phyloP scores from a whole-genome alignment of 305 asterid genomes.

The Euphrasia arctica region DNA sequence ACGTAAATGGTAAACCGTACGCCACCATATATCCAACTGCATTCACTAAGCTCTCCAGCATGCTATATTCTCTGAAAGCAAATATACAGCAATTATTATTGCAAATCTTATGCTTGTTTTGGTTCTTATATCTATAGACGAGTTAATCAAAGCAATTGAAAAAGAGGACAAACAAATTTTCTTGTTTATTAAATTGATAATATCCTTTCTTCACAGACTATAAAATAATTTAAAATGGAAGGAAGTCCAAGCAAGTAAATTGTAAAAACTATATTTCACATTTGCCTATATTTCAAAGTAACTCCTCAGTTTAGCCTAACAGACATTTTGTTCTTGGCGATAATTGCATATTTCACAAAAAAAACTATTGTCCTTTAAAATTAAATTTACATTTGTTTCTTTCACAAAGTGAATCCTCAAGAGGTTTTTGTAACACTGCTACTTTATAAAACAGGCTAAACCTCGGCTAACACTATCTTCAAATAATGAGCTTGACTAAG shows the following conservation, averaged over 20 bases:
- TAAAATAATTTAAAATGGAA: too few species aligned
- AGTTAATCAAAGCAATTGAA: neutral
- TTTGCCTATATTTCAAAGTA: neutral
- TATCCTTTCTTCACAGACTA: neutral
- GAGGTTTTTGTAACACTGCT: neutral
- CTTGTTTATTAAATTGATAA: neutral
- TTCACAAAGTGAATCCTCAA: neutral
- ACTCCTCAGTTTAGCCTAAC: neutral
- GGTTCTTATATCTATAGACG: neutral
- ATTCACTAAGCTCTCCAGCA: constrained; percentile 2
- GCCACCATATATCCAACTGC: neutral
- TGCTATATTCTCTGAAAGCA: constrained; percentile 6
- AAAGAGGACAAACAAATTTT: neutral
- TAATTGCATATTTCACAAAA: neutral
- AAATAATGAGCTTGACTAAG: neutral
- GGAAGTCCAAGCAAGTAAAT: neutral
- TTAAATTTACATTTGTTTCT: neutral
- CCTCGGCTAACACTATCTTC: neutral
- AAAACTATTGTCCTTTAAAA: neutral
- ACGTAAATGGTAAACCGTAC: neutral
- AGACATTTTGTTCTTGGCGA: too few species aligned
- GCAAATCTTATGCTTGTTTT: neutral
- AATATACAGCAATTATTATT: neutral
- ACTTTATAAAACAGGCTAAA: neutral
- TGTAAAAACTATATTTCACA: too few species aligned